Percentiles rank a stretch among this genome's conserved stretches.
These are phyloP conservation scores for Nasturtium officinale DNA, from an alignment of 345 rosid species.

Conservation along the genomic window DNA sequence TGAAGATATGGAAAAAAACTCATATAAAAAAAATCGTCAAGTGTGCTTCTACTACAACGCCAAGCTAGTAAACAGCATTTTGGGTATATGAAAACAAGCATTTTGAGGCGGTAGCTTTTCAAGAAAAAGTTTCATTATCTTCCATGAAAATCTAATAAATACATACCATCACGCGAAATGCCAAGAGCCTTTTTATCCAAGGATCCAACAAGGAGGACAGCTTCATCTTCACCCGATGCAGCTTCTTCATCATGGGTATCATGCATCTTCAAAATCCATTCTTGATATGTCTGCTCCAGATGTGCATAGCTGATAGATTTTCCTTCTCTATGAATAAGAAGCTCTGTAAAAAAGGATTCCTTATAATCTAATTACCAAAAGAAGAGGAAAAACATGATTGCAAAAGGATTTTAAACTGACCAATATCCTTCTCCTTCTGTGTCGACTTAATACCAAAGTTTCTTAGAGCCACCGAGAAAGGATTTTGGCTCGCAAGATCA, in stretches of 20 bases:
- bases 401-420: constrained; percentile 24
- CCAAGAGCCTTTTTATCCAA: constrained; percentile 56
- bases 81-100: background rate
- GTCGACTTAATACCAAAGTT: constrained; percentile 50
- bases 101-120: constrained; percentile 13
- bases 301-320: constrained; percentile 44
- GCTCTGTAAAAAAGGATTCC: constrained; percentile 43
- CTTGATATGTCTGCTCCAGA: constrained; percentile 60
- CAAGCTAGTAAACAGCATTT: background rate
- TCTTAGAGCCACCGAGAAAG: constrained; percentile 59
- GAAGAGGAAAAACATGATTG: background rate
- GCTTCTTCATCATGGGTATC: constrained; percentile 61
- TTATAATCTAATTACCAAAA: constrained; percentile 21
- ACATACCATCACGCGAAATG: constrained; percentile 66
- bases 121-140: background rate
- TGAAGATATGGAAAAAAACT: background rate
- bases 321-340: constrained; percentile 45
- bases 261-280: constrained; percentile 78
- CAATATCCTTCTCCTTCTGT: constrained; percentile 57
- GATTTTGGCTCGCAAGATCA: constrained; percentile 61
- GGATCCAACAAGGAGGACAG: constrained; percentile 46
- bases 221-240: constrained; percentile 59
- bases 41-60: constrained; percentile 14
- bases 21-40: background rate
- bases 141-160: constrained; percentile 4